A percentile compares a stretch with the other conserved stretches of the same genome.
Conservation (phyloP, 1,139 yeast species). For the Scheffersomyces quercinus region DNA sequence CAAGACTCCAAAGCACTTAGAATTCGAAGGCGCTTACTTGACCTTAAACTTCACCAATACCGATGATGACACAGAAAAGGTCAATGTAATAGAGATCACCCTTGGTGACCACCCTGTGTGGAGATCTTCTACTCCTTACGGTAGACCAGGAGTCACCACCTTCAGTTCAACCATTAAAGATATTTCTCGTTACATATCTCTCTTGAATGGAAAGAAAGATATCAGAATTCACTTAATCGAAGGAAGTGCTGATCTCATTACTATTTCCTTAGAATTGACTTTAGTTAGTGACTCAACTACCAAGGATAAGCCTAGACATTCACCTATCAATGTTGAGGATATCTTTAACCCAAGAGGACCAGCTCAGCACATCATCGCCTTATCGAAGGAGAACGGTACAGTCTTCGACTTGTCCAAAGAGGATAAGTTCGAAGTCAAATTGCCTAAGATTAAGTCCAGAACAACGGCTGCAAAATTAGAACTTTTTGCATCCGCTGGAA, state of each 20-base stretch:
- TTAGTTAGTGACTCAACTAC: not conserved
- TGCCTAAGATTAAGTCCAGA: constrained; percentile 21
- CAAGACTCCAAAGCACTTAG: constrained; percentile 2
- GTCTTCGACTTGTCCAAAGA: not conserved
- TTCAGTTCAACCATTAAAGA: not conserved
- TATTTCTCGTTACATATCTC: constrained; percentile 4
- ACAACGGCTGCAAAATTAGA: constrained; percentile 24
- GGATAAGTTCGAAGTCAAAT: not conserved
- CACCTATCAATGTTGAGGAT: not conserved
- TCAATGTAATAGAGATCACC: constrained; percentile 6
- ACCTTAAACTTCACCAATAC: constrained; percentile 7
- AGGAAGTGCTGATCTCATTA: constrained; percentile 5
- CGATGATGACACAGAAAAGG: not conserved
- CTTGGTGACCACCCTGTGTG: constrained; percentile 8
- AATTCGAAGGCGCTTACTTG: constrained; percentile 6
- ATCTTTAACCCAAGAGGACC: not conserved
- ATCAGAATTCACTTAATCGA: constrained; percentile 2
- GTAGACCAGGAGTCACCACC: not conserved
- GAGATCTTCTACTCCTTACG: constrained; percentile 3
- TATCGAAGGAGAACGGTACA: not conserved
- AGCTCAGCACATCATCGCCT: not conserved
- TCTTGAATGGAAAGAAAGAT: constrained; percentile 1
- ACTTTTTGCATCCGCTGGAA: constrained; percentile 26
- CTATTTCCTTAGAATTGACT: constrained; percentile 3
- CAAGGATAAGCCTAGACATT: not conserved